Evolutionary conservation across 2,329 filamentous ascomycete species (phyloP).

Genomic region (Xylariaceae sp.): DNA sequence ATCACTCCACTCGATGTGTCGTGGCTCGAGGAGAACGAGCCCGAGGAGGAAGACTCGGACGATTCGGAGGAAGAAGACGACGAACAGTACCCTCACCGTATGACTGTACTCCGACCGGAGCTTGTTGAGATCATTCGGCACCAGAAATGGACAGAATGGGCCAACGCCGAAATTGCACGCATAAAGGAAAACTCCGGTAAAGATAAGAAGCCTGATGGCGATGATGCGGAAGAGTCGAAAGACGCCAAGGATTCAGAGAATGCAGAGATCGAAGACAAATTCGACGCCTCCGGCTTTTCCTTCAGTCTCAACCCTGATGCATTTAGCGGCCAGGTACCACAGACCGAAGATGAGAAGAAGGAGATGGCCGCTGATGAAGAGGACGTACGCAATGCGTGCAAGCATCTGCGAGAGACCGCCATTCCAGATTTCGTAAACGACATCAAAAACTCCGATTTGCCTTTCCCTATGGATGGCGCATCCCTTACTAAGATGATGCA

Average conservation of each 20-base stretch:
- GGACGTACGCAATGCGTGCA: conserved; percentile 80
- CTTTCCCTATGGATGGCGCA: conserved; percentile 97
- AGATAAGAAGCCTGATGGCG: conserved; percentile 21
- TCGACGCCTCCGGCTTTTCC: conserved; percentile 82
- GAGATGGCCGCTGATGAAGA: conserved; percentile 80
- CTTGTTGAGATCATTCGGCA: conserved; percentile 83
- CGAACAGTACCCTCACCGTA: conserved; percentile 80
- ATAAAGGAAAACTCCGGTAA: conserved; percentile 36
- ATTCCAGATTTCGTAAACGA: conserved; percentile 86
- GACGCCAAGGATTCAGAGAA: conserved; percentile 33
- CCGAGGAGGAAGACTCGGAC: conserved; percentile 39
- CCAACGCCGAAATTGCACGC: conserved; percentile 70
- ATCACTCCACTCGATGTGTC: conserved; percentile 86
- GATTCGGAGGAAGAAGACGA: conserved; percentile 41
- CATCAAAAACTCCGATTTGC: conserved; percentile 85
- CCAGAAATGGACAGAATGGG: conserved; percentile 82
- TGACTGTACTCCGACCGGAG: conserved; percentile 90
- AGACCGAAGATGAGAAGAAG: conserved; percentile 85
- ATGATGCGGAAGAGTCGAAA: conserved; percentile 23
- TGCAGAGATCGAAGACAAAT: conserved; percentile 55
- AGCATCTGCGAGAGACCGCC: conserved; percentile 69
- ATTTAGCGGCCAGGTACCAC: conserved; percentile 86
- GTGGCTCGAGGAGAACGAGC: conserved; percentile 77
- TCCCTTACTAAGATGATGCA: conserved; percentile 85
- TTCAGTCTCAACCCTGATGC: conserved; percentile 92